Percentiles rank a stretch among this genome's conserved stretches.
Evolutionary conservation across 208 protist genomes (phyloP).

Genomic region (Naegleria gruberi): DNA sequence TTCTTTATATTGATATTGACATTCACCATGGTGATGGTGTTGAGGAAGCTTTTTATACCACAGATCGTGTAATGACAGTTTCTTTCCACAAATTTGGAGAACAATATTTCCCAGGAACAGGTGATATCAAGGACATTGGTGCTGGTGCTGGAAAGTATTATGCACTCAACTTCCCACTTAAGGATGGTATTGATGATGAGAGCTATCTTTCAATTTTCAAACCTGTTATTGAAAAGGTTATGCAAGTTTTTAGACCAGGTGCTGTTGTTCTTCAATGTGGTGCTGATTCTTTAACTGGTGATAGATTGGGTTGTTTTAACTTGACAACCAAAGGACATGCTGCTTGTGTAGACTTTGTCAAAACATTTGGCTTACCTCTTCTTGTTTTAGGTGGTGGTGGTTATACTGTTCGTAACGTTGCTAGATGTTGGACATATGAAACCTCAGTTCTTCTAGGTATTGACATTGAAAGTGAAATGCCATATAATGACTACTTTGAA

Average conservation of each 20-base stretch:
- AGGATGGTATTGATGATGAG: conserved; percentile 72
- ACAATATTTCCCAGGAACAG: conserved; percentile 95
- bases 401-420: conserved; percentile 95
- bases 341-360: conserved; percentile 86
- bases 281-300: conserved; percentile 92
- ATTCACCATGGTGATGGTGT: conserved; percentile 99
- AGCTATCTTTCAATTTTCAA: conserved; percentile 83
- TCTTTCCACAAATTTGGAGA: conserved; percentile 98
- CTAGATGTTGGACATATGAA: conserved; percentile 96
- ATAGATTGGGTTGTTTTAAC: conserved; percentile 93
- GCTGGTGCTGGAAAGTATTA: conserved; percentile 54
- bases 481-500: conserved; percentile 81
- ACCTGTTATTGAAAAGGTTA: conserved; percentile 76
- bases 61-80: conserved; percentile 98
- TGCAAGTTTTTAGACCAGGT: conserved; percentile 84
- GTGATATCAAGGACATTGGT: conserved; percentile 76
- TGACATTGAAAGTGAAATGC: conserved; percentile 49
- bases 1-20: conserved; percentile 99
- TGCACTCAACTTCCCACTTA: conserved; percentile 73
- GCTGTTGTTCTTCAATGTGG: conserved; percentile 98
- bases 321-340: conserved; percentile 78
- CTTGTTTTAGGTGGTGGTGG: conserved; percentile 96
- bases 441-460: conserved; percentile 68
- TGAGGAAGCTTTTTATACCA: conserved; percentile 96
- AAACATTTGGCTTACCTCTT: conserved; percentile 77